phyloP scores from a whole-genome alignment of 148 eudicot genomes.

The Persicaria tinctoria region DNA sequence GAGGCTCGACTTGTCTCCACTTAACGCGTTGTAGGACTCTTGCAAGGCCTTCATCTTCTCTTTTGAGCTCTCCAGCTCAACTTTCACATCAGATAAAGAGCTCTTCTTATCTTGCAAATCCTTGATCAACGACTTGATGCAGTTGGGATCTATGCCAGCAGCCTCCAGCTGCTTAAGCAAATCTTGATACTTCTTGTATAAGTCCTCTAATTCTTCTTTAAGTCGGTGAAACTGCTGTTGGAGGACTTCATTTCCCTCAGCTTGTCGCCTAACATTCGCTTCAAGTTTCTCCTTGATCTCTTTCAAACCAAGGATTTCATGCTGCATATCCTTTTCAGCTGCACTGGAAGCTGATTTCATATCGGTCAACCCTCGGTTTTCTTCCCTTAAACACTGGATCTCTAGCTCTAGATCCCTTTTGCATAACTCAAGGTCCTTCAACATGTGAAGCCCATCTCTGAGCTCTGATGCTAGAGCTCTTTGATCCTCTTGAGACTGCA shows the following conservation, averaged over 20 bases:
- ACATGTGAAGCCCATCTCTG: constrained; percentile 48
- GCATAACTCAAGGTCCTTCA: constrained; percentile 49
- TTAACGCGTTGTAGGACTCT: constrained; percentile 39
- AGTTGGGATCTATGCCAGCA: constrained; percentile 53
- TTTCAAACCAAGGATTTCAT: constrained; percentile 43
- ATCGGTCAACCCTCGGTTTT: constrained; percentile 51
- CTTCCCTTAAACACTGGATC: constrained; percentile 38
- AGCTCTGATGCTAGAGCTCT: constrained; percentile 64
- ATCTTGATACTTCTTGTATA: constrained; percentile 45
- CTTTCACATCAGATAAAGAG: constrained; percentile 41
- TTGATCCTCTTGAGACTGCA: constrained; percentile 78
- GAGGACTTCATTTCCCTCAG: constrained; percentile 45
- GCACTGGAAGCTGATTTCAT: constrained; percentile 30
- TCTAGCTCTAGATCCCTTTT: constrained; percentile 62
- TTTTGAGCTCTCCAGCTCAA: constrained; percentile 44
- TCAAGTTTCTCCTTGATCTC: constrained; percentile 74
- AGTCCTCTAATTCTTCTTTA: constrained; percentile 58
- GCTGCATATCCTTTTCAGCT: constrained; percentile 42
- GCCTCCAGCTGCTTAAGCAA: constrained; percentile 49
- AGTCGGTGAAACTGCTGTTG: constrained; percentile 44
- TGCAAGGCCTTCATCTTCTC: constrained; percentile 44
- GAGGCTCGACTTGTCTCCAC: constrained; percentile 60
- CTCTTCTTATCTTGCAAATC: constrained; percentile 58
- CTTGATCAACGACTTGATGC: constrained; percentile 37
- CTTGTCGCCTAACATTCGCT: constrained; percentile 54